phyloP scores from a whole-genome alignment of 2,329 filamentous ascomycete species.

The Neofusicoccum cordaticola region DNA sequence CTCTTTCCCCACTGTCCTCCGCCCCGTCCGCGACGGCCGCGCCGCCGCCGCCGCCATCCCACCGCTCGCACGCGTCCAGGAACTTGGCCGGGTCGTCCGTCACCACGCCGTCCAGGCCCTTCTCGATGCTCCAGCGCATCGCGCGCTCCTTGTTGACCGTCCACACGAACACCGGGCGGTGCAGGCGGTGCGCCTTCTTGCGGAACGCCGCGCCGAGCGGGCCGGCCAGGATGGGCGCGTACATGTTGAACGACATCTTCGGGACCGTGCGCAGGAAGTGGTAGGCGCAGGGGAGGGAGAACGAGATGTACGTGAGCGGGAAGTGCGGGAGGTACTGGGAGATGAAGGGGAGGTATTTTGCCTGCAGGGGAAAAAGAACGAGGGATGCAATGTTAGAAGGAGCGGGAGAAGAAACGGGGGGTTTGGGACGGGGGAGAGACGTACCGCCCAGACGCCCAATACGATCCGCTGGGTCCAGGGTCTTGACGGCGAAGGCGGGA shows the following conservation, averaged over 20 bases:
- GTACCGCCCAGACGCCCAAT: slow-evolving; percentile 77
- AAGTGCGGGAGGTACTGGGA: slow-evolving; percentile 61
- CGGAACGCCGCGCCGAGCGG: slow-evolving; percentile 67
- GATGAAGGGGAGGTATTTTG: slow-evolving; percentile 66
- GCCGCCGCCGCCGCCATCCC: slow-evolving; percentile 1
- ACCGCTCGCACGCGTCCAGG: slow-evolving; percentile 54
- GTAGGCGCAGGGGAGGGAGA: slow-evolving; percentile 64
- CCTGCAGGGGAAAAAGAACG: slow-evolving; percentile 35
- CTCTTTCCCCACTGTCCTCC: background rate
- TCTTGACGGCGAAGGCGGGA: slow-evolving; percentile 37
- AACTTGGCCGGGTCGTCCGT: slow-evolving; percentile 77
- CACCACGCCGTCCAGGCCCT: slow-evolving; percentile 72
- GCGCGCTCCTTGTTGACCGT: slow-evolving; percentile 76
- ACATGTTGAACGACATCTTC: slow-evolving; percentile 74
- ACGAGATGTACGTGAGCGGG: slow-evolving; percentile 66
- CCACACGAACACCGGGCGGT: slow-evolving; percentile 71
- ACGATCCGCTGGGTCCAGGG: slow-evolving; percentile 74
- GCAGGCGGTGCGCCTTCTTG: slow-evolving; percentile 53
- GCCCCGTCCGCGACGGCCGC: background rate
- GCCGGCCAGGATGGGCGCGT: slow-evolving; percentile 66
- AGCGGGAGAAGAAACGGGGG: too few species aligned
- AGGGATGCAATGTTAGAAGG: too few species aligned
- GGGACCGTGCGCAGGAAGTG: slow-evolving; percentile 65
- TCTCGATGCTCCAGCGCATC: slow-evolving; percentile 77
- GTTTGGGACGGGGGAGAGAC: slow-evolving; percentile 9